Percentiles rank a stretch among this genome's conserved stretches.
These are phyloP conservation scores for Hanseniaspora meyeri DNA, from an alignment of 805 yeast genomes.

Conservation along the genomic window DNA sequence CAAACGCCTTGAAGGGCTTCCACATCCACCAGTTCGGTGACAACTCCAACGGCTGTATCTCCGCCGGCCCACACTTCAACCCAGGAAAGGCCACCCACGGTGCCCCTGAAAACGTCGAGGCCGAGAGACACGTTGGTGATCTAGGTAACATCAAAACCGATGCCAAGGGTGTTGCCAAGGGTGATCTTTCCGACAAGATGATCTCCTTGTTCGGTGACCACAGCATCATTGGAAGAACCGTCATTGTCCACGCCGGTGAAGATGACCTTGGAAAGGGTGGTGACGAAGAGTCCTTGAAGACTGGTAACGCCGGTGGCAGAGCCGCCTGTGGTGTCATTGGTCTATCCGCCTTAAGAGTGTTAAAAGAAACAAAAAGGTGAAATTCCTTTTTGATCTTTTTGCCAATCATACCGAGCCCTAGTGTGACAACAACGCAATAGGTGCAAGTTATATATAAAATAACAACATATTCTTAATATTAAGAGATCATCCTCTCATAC, in stretches of 20 bases:
- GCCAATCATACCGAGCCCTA: too few relatives aligned
- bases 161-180: conserved; percentile 80
- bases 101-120: conserved; percentile 53
- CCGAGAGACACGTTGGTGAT: conserved; percentile 52
- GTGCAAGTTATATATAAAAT: too few relatives aligned
- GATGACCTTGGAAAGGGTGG: conserved; percentile 96
- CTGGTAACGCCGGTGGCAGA: conserved; percentile 97
- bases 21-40: conserved; percentile 97
- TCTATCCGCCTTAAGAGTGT: conserved; percentile 22
- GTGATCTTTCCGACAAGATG: conserved; percentile 63
- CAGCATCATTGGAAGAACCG: conserved; percentile 88
- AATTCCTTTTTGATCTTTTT: too few relatives aligned
- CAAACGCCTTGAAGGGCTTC: conserved; percentile 90
- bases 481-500: too few relatives aligned
- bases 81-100: conserved; percentile 84
- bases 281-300: conserved; percentile 76
- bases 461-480: too few relatives aligned
- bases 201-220: conserved; percentile 75
- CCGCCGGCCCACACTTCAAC: conserved; percentile 96
- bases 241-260: conserved; percentile 82
- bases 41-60: conserved; percentile 91
- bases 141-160: conserved; percentile 90
- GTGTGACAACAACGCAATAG: too few relatives aligned
- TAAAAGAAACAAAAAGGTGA: too few relatives aligned
- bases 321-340: conserved; percentile 99